Base-by-base conservation (phyloP, 2,329 filamentous ascomycete genomes). In the Ceratocystis ficicola region DNA sequence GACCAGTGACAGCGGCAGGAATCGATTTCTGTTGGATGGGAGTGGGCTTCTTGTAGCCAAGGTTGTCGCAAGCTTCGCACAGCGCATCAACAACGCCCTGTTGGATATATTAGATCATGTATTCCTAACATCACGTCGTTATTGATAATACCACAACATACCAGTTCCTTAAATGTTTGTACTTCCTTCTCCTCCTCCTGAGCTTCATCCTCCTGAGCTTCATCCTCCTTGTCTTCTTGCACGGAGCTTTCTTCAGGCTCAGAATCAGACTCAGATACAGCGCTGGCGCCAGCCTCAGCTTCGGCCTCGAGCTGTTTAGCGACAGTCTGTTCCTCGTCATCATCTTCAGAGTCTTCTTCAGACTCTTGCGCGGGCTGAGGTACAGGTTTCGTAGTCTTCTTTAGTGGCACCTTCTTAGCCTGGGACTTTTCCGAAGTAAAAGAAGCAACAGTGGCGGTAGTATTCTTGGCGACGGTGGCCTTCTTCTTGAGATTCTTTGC, bases 11-110 rank as follows among this genome's bases (percentile, higher is more conserved):
- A 44, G 92, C 92, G 63, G 82, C 74, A 3, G 93, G 93, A 71
- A 97, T 95, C 0, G 91, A 83, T 74, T 95, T 83, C 63, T 82
- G 81, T 75, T 96, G 94, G 69, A 99, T 97, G 0, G 92, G 87
- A 1, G 93, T 99, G 0, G 94, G 90, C 32, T 82, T 76, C 72
- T 87, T 95, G 81, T 91, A 99, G 69, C 88, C 88, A 64, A 97
- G 81, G 0, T 83, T 80, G 4, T 83, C 83, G 77, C 93, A 97
- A 62, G 93, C 90, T 73, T 97, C 92, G 76, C 90, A 95, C 64
- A 99, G 81, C 36, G 88, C 83, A 66, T 95, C 90, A 67, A 92
- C 88, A 62, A 97, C 83, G 28, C 93, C 93, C 84, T 86, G 65
- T 1, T 3, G 46, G 46, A 62, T 15, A 36, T 44, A 44, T 62